Conservation (phyloP, 1,284 basidiomycete genomes). For the Trichosporon inkin region DNA sequence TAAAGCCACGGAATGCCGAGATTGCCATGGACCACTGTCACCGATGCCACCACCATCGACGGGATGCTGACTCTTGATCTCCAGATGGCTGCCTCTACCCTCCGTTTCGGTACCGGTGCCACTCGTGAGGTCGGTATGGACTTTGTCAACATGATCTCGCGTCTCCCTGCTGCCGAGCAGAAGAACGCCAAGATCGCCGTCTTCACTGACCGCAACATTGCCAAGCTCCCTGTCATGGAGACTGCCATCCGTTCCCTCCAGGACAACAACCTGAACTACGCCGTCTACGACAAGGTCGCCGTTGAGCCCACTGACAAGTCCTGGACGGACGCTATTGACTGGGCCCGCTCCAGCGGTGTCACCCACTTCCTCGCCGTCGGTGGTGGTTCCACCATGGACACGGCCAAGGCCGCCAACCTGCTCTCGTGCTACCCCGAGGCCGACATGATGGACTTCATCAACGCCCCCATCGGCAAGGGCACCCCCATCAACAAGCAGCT, state of each 20-base stretch:
- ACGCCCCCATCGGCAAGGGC: conserved; percentile 92
- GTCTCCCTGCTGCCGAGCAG: conserved; percentile 31
- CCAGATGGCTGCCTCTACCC: conserved; percentile 83
- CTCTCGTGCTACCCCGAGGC: conserved; percentile 75
- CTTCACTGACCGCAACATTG: conserved; percentile 84
- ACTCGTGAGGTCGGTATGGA: conserved; percentile 75
- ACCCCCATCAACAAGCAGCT: conserved; percentile 72
- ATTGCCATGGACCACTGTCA: background rate
- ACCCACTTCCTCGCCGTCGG: conserved; percentile 93
- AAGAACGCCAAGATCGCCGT: conserved; percentile 69
- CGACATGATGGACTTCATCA: conserved; percentile 92
- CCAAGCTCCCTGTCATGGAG: conserved; percentile 75
- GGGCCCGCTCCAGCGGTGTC: conserved; percentile 79
- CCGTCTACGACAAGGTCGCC: conserved; percentile 77
- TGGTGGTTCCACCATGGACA: conserved; percentile 94
- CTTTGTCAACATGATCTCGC: conserved; percentile 35
- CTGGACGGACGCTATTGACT: conserved; percentile 69
- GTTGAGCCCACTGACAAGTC: conserved; percentile 85
- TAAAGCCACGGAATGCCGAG: conserved; percentile 2
- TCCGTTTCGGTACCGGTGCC: conserved; percentile 83
- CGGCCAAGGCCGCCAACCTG: conserved; percentile 89
- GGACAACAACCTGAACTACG: conserved; percentile 56
- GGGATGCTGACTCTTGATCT: conserved; percentile 11
- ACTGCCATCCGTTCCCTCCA: conserved; percentile 53
- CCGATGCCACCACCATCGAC: no score